Evolutionary conservation across 257 asterid genomes (phyloP).

Genomic region (Euphrasia confusa): DNA sequence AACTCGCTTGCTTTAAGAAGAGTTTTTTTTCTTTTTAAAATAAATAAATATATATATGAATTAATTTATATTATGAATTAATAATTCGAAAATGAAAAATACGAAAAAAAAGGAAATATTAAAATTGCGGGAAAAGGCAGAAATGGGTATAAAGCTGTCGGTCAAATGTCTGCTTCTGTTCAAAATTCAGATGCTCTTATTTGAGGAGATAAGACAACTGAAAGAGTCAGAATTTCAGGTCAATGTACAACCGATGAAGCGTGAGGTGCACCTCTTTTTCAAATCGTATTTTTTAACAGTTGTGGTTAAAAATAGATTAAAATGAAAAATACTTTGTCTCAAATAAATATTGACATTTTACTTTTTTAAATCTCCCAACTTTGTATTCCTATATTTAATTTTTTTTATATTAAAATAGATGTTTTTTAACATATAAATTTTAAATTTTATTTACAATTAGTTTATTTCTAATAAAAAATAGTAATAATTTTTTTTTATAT

Average conservation of each 20-base stretch:
- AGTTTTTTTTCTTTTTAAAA: neutral
- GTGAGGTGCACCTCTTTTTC: neutral
- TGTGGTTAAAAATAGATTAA: too few relatives aligned
- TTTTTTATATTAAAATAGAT: too few relatives aligned
- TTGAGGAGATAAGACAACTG: neutral
- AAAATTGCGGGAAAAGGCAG: neutral
- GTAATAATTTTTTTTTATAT: too few relatives aligned
- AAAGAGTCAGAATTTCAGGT: neutral
- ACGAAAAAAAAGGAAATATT: neutral
- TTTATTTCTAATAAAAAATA: too few relatives aligned
- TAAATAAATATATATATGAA: neutral
- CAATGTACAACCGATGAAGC: neutral
- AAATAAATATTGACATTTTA: too few relatives aligned
- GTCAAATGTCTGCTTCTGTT: constrained; percentile 28
- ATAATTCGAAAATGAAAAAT: neutral
- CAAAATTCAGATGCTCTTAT: constrained; percentile 11
- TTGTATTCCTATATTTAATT: too few relatives aligned
- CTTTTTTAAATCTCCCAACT: too few relatives aligned
- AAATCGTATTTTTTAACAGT: too few relatives aligned
- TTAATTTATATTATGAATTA: neutral
- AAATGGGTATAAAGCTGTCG: constrained; percentile 16
- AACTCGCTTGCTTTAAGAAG: constrained; percentile 23
- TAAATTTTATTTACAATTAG: too few relatives aligned
- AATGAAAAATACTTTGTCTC: too few relatives aligned
- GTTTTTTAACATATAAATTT: too few relatives aligned